Evolutionary conservation across 2,329 filamentous ascomycete species (phyloP).

Genomic region (Neonectria punicea): DNA sequence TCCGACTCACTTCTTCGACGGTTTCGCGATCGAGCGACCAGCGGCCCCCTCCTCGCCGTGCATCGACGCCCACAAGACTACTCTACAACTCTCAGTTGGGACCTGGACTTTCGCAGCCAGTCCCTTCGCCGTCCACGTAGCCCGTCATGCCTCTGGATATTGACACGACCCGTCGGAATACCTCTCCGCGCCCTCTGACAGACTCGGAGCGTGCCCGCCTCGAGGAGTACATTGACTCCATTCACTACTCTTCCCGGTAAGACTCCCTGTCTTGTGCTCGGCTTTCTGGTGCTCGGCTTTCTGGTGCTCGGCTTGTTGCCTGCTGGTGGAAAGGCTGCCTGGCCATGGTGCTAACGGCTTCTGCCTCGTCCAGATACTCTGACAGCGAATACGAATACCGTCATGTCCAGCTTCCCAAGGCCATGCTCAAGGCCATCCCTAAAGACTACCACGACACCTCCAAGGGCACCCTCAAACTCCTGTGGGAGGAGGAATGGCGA

Average conservation of each 20-base stretch:
- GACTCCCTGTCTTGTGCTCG: conserved; percentile 36
- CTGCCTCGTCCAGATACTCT: conserved; percentile 74
- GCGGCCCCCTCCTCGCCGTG: conserved; percentile 18
- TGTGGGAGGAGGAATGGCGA: conserved; percentile 99
- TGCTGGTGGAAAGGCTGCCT: neutral
- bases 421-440: conserved; percentile 97
- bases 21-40: conserved; percentile 33
- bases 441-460: conserved; percentile 91
- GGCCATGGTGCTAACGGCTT: conserved; percentile 6
- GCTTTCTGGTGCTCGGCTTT: conserved; percentile 40
- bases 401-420: conserved; percentile 96
- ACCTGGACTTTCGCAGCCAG: neutral
- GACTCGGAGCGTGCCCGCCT: conserved; percentile 85
- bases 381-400: conserved; percentile 96
- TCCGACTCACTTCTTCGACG: conserved; percentile 31
- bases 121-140: conserved; percentile 3
- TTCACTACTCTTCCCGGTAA: conserved; percentile 94
- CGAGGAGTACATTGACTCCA: conserved; percentile 91
- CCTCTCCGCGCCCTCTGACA: conserved; percentile 80
- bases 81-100: neutral
- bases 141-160: conserved; percentile 61
- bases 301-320: conserved; percentile 36
- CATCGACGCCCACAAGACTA: conserved; percentile 28
- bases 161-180: conserved; percentile 87
- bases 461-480: conserved; percentile 91